phyloP scores from a whole-genome alignment of 202 grass and related monocot species.

The Carex arenaria region DNA sequence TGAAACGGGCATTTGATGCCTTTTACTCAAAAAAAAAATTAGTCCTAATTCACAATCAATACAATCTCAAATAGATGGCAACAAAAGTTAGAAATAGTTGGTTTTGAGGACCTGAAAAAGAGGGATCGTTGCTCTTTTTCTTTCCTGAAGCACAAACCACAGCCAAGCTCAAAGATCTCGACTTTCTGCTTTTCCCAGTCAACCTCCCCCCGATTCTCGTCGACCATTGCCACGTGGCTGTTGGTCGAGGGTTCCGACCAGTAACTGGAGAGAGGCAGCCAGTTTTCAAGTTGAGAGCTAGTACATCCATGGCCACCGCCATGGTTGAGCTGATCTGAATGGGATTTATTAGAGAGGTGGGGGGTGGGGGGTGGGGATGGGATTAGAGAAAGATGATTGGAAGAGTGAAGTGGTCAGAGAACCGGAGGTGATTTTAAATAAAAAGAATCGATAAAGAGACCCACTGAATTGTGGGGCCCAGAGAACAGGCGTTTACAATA shows the following conservation, averaged over 20 bases:
- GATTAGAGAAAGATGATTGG: not conserved
- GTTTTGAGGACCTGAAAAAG: slow-evolving; percentile 8
- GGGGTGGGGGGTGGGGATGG: not conserved
- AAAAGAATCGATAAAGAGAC: not conserved
- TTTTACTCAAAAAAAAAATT: too few species aligned
- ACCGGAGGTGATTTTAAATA: slow-evolving; percentile 1
- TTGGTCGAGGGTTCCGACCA: not conserved
- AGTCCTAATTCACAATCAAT: not conserved
- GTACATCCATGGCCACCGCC: slow-evolving; percentile 38
- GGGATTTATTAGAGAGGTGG: not conserved
- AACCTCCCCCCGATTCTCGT: not conserved
- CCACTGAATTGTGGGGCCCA: not conserved
- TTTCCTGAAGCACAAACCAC: slow-evolving; percentile 54
- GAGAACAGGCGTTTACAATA: not conserved
- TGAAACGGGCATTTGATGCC: too few species aligned
- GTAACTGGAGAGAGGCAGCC: slow-evolving; percentile 29
- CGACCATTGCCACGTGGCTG: slow-evolving; percentile 7
- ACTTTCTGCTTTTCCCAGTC: slow-evolving; percentile 11
- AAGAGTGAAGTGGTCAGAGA: not conserved
- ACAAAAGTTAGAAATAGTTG: not conserved
- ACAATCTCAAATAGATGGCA: slow-evolving; percentile 6
- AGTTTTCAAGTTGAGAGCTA: slow-evolving; percentile 47
- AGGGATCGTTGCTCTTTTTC: slow-evolving; percentile 34
- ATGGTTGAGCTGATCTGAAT: slow-evolving; percentile 1
- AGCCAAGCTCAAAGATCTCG: slow-evolving; percentile 28